These are phyloP conservation scores for Coemansia sp. DNA, from an alignment of 192 early-diverging fungal genomes.

Conservation along the genomic window DNA sequence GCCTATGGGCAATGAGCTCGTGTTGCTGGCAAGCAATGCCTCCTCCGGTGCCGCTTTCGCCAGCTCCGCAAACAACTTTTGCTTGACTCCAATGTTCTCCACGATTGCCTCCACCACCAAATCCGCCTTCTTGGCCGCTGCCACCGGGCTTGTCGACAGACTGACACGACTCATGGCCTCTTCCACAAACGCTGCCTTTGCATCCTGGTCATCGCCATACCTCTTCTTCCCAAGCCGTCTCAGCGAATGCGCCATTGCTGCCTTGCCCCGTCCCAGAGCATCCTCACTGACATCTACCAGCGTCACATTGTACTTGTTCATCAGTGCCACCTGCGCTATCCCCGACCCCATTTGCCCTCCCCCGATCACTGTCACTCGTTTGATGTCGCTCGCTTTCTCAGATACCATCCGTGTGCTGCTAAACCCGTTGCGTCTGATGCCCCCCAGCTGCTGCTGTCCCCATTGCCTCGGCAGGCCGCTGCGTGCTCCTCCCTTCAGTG, in stretches of 20 bases:
- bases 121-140: conserved; percentile 66
- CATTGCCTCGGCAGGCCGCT: neutral
- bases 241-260: conserved; percentile 84
- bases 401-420: conserved; percentile 2
- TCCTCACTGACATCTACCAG: conserved; percentile 80
- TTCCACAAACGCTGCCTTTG: conserved; percentile 68
- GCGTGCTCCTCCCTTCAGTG: neutral
- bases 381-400: conserved; percentile 11
- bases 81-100: conserved; percentile 89
- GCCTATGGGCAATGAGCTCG: conserved; percentile 83
- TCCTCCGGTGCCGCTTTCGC: conserved; percentile 69
- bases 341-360: conserved; percentile 88
- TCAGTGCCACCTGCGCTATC: conserved; percentile 87
- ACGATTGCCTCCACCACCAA: conserved; percentile 96
- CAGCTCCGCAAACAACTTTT: conserved; percentile 70
- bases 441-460: neutral
- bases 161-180: conserved; percentile 66
- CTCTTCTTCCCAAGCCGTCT: conserved; percentile 88
- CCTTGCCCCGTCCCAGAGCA: conserved; percentile 73
- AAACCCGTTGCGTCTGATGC: neutral
- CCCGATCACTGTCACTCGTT: conserved; percentile 77
- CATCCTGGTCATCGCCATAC: conserved; percentile 66
- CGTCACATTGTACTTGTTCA: conserved; percentile 75
- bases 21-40: conserved; percentile 90
- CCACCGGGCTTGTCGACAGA: conserved; percentile 63